A percentile compares a stretch with the other conserved stretches of the same genome.
Evolutionary conservation across 2,329 filamentous ascomycete genomes (phyloP).

Genomic region (Aaosphaeria arxii): DNA sequence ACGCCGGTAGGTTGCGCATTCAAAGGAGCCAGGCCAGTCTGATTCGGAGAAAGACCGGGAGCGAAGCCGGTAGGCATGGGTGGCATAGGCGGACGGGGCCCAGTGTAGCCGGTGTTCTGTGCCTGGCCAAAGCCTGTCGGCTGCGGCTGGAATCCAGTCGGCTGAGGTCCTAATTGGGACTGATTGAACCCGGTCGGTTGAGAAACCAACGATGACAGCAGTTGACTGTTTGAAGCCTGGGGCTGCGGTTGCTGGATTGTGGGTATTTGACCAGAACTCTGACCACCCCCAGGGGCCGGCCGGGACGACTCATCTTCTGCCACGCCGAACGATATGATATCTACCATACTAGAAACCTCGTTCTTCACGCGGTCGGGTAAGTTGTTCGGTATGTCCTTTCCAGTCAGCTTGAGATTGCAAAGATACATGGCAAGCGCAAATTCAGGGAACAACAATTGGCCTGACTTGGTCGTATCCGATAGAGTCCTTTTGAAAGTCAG

Average conservation of each 20-base stretch:
- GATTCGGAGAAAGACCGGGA: slow-evolving; percentile 54
- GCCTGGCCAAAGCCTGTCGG: slow-evolving; percentile 59
- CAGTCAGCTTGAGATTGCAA: slow-evolving; percentile 88
- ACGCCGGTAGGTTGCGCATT: slow-evolving; percentile 92
- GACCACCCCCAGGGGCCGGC: slow-evolving; percentile 59
- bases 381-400: slow-evolving; percentile 70
- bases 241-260: slow-evolving; percentile 50
- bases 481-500: slow-evolving; percentile 62
- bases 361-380: slow-evolving; percentile 89
- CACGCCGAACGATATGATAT: slow-evolving; percentile 95
- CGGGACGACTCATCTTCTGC: slow-evolving; percentile 64
- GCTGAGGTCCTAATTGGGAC: slow-evolving; percentile 41
- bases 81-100: slow-evolving; percentile 75
- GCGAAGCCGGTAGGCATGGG: slow-evolving; percentile 65
- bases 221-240: slow-evolving; percentile 68
- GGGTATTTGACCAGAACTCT: slow-evolving; percentile 66
- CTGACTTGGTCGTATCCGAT: slow-evolving; percentile 92
- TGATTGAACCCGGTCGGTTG: slow-evolving; percentile 54
- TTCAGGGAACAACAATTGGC: slow-evolving; percentile 94
- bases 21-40: slow-evolving; percentile 64
- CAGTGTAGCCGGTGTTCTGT: slow-evolving; percentile 75
- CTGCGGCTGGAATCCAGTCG: slow-evolving; percentile 64
- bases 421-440: slow-evolving; percentile 98
- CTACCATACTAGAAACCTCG: slow-evolving; percentile 98
- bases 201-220: slow-evolving; percentile 56